Evolutionary conservation across 2,329 filamentous ascomycete species (phyloP).

Genomic region (Alternaria arbusti): DNA sequence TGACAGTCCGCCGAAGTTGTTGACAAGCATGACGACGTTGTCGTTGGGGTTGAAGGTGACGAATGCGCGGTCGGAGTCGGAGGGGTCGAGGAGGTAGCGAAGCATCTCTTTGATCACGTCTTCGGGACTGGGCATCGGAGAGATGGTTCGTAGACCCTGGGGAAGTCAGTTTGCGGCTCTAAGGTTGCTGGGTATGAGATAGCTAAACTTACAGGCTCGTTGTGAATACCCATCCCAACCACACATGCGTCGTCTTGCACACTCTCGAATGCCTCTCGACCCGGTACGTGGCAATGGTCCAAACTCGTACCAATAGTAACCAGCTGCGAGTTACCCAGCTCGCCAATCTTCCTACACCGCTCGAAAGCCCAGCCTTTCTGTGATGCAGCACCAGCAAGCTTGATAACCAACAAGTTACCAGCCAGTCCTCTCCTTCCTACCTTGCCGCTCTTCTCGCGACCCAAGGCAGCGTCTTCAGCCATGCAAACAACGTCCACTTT

Average conservation of each 20-base stretch:
- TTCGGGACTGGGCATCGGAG: slow-evolving; percentile 57
- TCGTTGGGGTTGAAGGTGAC: slow-evolving; percentile 55
- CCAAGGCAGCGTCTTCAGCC: slow-evolving; percentile 57
- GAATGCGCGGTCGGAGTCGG: slow-evolving; percentile 57
- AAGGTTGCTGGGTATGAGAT: background rate
- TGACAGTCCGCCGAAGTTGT: slow-evolving; percentile 58
- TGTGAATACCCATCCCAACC: slow-evolving; percentile 59
- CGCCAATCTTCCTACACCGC: slow-evolving; percentile 53
- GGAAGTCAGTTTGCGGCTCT: background rate
- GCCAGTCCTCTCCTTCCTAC: slow-evolving; percentile 58
- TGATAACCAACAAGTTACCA: slow-evolving; percentile 59
- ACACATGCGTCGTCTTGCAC: slow-evolving; percentile 50
- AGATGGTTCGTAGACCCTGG: slow-evolving; percentile 53
- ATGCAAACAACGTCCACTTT: slow-evolving; percentile 57
- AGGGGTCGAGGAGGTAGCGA: slow-evolving; percentile 55
- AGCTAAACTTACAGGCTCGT: slow-evolving; percentile 52
- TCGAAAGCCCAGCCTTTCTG: slow-evolving; percentile 55
- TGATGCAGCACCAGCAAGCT: slow-evolving; percentile 55
- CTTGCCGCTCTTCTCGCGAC: slow-evolving; percentile 56
- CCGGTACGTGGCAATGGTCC: slow-evolving; percentile 62
- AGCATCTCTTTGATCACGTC: slow-evolving; percentile 58
- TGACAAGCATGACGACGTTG: slow-evolving; percentile 55
- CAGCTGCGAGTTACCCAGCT: slow-evolving; percentile 53
- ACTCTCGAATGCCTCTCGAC: slow-evolving; percentile 57
- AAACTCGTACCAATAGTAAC: slow-evolving; percentile 60